Conservation (phyloP, 345 rosid genomes). For the Syzygium grande region DNA sequence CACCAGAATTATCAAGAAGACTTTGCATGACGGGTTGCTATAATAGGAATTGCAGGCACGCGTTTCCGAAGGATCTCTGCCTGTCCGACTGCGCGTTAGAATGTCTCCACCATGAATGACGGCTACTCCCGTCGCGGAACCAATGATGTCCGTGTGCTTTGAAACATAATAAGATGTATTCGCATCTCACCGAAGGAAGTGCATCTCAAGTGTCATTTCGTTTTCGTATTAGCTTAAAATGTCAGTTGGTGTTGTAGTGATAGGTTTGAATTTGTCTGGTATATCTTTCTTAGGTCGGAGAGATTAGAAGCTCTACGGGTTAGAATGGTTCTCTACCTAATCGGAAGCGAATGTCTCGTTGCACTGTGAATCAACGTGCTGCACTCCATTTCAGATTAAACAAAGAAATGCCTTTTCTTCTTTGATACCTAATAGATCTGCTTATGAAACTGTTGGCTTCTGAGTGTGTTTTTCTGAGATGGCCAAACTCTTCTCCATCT, state of each 20-base stretch:
- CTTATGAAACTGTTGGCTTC: not conserved
- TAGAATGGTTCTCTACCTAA: not conserved
- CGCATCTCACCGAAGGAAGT: not conserved
- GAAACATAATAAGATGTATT: not conserved
- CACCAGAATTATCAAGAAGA: not conserved
- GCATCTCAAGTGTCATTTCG: not conserved
- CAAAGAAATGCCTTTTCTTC: not conserved
- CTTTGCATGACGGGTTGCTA: not conserved
- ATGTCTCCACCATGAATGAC: not conserved
- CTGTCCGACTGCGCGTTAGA: not conserved
- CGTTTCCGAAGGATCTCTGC: not conserved
- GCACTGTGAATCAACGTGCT: too few species aligned
- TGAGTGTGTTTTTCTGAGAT: not conserved
- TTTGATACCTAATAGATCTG: not conserved
- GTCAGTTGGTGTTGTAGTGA: not conserved
- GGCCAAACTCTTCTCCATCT: not conserved
- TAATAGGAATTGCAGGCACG: not conserved
- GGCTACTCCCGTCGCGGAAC: not conserved
- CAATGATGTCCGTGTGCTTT: not conserved
- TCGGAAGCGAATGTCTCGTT: not conserved
- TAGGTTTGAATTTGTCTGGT: not conserved
- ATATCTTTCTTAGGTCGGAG: not conserved
- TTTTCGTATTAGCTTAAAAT: not conserved
- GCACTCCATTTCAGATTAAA: too few species aligned
- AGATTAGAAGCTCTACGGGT: not conserved